These are phyloP conservation scores for Fusarium pseudocircinatum DNA, from an alignment of 2,329 filamentous ascomycete species.

Conservation along the genomic window DNA sequence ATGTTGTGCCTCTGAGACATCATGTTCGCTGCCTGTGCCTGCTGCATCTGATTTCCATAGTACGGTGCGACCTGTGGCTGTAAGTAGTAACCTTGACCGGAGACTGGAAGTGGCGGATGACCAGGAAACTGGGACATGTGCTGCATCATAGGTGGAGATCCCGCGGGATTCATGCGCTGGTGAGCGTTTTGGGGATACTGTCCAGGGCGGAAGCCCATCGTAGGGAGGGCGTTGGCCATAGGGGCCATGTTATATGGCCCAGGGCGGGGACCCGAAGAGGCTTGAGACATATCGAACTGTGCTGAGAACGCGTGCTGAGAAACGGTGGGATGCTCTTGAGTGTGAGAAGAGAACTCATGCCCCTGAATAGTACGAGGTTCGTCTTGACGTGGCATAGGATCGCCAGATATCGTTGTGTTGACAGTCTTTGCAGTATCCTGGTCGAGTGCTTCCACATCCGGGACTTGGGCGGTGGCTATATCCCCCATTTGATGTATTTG, in stretches of 20 bases:
- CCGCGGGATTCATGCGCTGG: slow-evolving; percentile 48
- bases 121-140: slow-evolving; percentile 54
- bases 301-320: slow-evolving; percentile 53
- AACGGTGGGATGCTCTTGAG: slow-evolving; percentile 43
- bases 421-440: slow-evolving; percentile 12
- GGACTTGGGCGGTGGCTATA: slow-evolving; percentile 25
- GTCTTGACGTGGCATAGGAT: slow-evolving; percentile 7
- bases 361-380: slow-evolving; percentile 32
- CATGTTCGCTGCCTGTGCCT: slow-evolving; percentile 48
- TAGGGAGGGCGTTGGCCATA: slow-evolving; percentile 57
- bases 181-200: slow-evolving; percentile 51
- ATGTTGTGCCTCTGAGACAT: slow-evolving; percentile 52
- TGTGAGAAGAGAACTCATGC: slow-evolving; percentile 29
- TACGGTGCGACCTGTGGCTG: slow-evolving; percentile 57
- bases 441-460: slow-evolving; percentile 19
- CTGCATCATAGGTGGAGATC: slow-evolving; percentile 52
- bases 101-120: slow-evolving; percentile 51
- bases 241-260: slow-evolving; percentile 59
- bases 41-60: slow-evolving; percentile 54
- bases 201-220: slow-evolving; percentile 50
- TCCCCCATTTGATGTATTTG: slow-evolving; percentile 37
- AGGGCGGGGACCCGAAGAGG: slow-evolving; percentile 32
- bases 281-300: slow-evolving; percentile 55
- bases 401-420: slow-evolving; percentile 2
- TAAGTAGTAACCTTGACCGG: slow-evolving; percentile 58